Conservation (phyloP, 2,329 filamentous ascomycete genomes). For the Apiospora marii region DNA sequence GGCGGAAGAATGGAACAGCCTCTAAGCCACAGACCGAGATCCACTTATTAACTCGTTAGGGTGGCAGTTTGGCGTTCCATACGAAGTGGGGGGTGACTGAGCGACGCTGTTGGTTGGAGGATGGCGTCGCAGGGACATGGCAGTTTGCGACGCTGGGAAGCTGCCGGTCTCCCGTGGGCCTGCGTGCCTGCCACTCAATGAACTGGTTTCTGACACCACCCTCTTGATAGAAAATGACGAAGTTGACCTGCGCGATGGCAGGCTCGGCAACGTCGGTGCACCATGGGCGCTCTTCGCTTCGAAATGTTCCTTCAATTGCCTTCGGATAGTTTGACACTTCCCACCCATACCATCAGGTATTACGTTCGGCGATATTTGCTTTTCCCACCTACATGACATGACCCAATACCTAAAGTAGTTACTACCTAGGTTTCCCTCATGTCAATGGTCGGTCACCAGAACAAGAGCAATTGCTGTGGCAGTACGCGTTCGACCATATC, state of each 20-base stretch:
- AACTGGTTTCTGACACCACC: conserved; percentile 6
- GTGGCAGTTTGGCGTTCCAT: background rate
- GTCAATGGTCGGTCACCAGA: conserved; percentile 14
- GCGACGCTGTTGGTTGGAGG: background rate
- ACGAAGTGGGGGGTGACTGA: background rate
- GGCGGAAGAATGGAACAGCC: background rate
- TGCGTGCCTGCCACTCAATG: background rate
- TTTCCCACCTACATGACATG: background rate
- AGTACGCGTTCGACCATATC: conserved; percentile 2
- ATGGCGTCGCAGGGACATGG: conserved; percentile 8
- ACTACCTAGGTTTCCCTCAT: conserved; percentile 4
- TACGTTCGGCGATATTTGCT: background rate
- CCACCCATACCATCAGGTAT: background rate
- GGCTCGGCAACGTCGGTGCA: background rate
- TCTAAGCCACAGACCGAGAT: conserved; percentile 7
- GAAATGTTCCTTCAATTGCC: background rate
- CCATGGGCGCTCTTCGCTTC: background rate
- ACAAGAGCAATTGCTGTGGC: conserved; percentile 3
- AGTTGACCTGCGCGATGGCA: conserved; percentile 9
- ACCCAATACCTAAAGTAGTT: background rate
- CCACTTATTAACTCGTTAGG: background rate
- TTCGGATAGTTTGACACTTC: background rate
- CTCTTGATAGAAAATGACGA: conserved; percentile 21
- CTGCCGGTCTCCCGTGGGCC: conserved; percentile 1
- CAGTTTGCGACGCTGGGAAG: background rate